These are phyloP conservation scores for Termitomyces sp. DNA, from an alignment of 768 basidiomycete species.

Conservation along the genomic window DNA sequence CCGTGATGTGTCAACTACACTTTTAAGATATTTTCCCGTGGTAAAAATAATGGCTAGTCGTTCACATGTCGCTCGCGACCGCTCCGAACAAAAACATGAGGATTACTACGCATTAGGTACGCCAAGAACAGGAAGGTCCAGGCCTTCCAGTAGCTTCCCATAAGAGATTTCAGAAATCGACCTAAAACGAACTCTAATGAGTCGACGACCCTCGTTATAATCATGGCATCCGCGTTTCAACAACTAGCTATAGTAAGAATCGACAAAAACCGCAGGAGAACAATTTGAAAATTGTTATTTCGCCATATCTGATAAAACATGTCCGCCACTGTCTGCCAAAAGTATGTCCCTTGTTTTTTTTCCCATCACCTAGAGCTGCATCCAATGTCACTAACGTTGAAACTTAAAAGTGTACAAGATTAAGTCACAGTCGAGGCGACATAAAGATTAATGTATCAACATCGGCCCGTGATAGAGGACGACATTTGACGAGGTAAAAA, in stretches of 20 bases:
- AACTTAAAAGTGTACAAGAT: not conserved
- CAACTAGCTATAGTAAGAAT: not conserved
- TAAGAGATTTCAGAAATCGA: not conserved
- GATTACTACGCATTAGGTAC: not conserved
- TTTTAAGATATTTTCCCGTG: not conserved
- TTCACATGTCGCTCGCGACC: not conserved
- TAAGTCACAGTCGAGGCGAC: not conserved
- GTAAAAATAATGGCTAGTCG: not conserved
- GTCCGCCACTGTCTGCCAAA: not conserved
- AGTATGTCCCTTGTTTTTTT: not conserved
- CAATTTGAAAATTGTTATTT: too few relatives aligned
- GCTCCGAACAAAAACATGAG: not conserved
- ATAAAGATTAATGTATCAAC: not conserved
- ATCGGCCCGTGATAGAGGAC: not conserved
- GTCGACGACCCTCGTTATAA: not conserved
- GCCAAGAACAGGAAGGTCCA: not conserved
- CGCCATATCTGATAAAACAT: not conserved
- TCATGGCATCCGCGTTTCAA: not conserved
- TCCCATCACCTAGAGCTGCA: not conserved
- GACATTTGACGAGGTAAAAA: not conserved
- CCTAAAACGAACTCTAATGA: not conserved
- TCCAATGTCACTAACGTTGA: not conserved
- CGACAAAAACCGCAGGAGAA: not conserved
- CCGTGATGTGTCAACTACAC: too few relatives aligned
- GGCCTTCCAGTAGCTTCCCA: not conserved